Base-by-base conservation (phyloP, 257 asterid species). In the Hygrophila difformis region DNA sequence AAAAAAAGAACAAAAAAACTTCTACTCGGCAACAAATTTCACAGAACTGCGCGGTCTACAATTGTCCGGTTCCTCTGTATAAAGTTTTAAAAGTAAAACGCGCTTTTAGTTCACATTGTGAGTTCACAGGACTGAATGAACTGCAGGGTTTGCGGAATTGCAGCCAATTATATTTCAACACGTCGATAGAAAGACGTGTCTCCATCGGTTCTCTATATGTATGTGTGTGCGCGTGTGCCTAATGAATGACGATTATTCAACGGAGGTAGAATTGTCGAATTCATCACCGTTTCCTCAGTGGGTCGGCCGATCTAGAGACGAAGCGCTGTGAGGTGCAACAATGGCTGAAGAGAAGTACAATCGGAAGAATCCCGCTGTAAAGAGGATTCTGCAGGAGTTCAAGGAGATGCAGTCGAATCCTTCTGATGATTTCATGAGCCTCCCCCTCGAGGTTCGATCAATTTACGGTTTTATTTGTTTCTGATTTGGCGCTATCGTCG, bases 321-420 rank as follows among this genome's bases (percentile, higher is more conserved):
- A 16, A 17, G 47, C 22, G 42, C 4, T 26, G 46, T 15, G 62
- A 20, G 40, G 52, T 48, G 29, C 13, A 33, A 33, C 8, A 5
- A 87, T 87, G 93, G 81, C 93, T 65, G 87, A 80, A 58, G 93
- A 74, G 36, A 83, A 74, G 70, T 87, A 80, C 66, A 87, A 87
- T 51, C 74, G 70, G 72, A 87, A 80, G 69, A 87, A 87, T 18
- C 86, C 97, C 8, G 85, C 93, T 23, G 97, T 87, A 56, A 87
- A 87, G 82, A 83, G 97, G 76, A 87, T 87, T 47, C 61, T 87
- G 73, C 94, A 83, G 67, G 97, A 87, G 79, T 65, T 80, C 26
- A 87, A 81, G 44, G 97, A 87, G 77, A 80, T 87, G 93, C 97
- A 87, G 68, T 77, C 97, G 4, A 78, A 80, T 51, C 97, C 93